Evolutionary conservation across 2,329 filamentous ascomycete genomes (phyloP).

Genomic region (Colletotrichum sp.): DNA sequence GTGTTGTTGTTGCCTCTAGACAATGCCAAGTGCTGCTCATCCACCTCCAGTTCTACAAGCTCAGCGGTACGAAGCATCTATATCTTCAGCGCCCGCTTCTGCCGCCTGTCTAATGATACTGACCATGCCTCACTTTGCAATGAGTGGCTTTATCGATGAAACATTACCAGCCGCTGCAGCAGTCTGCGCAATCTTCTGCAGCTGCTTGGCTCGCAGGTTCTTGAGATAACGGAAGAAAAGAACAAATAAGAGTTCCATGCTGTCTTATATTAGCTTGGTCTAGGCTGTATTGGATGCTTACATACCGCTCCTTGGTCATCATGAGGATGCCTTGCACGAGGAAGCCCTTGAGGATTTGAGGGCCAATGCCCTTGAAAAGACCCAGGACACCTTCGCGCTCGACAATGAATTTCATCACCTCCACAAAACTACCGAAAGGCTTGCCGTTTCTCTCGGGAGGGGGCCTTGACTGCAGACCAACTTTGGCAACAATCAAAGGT

Average conservation of each 20-base stretch:
- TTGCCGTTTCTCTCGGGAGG: constrained; percentile 84
- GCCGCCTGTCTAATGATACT: background rate
- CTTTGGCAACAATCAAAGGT: constrained; percentile 96
- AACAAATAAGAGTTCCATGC: constrained; percentile 85
- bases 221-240: constrained; percentile 83
- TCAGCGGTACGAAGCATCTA: background rate
- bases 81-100: background rate
- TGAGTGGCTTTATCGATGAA: background rate
- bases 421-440: constrained; percentile 89
- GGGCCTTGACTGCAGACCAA: constrained; percentile 92
- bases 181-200: constrained; percentile 69
- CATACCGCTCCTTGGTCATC: constrained; percentile 97
- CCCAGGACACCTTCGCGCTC: constrained; percentile 82
- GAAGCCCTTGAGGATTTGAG: constrained; percentile 91
- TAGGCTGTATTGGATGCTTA: background rate
- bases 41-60: background rate
- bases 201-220: constrained; percentile 70
- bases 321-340: constrained; percentile 95
- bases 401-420: constrained; percentile 95
- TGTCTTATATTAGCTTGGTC: constrained; percentile 43
- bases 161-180: constrained; percentile 51
- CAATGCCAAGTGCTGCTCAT: background rate
- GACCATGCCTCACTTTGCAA: background rate
- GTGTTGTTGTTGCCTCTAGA: background rate
- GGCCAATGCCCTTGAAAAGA: constrained; percentile 97